These are phyloP conservation scores for Zea mays DNA, from an alignment of 176 grass and related monocot genomes.

Conservation along the genomic window DNA sequence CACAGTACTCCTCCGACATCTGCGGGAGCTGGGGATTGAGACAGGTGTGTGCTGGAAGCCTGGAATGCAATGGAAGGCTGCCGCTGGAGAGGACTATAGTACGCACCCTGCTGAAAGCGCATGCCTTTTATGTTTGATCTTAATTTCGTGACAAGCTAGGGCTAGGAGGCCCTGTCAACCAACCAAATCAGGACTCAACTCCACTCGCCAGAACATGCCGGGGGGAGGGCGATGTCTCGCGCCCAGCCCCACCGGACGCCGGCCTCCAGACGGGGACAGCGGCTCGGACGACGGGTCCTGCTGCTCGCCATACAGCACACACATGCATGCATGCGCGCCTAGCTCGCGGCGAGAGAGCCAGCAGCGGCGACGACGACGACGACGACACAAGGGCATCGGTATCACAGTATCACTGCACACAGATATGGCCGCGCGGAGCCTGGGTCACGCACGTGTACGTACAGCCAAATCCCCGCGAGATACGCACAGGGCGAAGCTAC, in stretches of 20 bases:
- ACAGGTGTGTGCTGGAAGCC: no score
- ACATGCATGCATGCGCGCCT: neutral
- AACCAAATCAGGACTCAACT: slow-evolving; percentile 23
- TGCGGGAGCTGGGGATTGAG: no score
- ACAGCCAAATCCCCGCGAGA: slow-evolving; percentile 27
- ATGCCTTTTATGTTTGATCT: neutral
- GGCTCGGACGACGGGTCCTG: slow-evolving; percentile 31
- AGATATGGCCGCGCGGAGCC: neutral
- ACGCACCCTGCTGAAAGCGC: slow-evolving; percentile 15
- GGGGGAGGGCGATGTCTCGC: neutral
- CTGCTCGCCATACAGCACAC: slow-evolving; percentile 10
- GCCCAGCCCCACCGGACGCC: slow-evolving; percentile 1
- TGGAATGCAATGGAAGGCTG: no score
- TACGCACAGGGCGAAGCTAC: slow-evolving; percentile 3
- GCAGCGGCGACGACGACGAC: neutral
- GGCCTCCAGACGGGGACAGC: slow-evolving; percentile 46
- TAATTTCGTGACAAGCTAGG: neutral
- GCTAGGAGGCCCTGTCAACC: neutral
- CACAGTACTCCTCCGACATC: no score
- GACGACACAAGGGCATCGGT: slow-evolving; percentile 7
- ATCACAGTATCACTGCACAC: no score
- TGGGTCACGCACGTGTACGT: slow-evolving; percentile 40
- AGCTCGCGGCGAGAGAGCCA: neutral
- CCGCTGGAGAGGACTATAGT: no score
- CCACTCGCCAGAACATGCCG: slow-evolving; percentile 18